These are phyloP conservation scores for Garcia nutans DNA, from an alignment of 345 rosid genomes.

Conservation along the genomic window DNA sequence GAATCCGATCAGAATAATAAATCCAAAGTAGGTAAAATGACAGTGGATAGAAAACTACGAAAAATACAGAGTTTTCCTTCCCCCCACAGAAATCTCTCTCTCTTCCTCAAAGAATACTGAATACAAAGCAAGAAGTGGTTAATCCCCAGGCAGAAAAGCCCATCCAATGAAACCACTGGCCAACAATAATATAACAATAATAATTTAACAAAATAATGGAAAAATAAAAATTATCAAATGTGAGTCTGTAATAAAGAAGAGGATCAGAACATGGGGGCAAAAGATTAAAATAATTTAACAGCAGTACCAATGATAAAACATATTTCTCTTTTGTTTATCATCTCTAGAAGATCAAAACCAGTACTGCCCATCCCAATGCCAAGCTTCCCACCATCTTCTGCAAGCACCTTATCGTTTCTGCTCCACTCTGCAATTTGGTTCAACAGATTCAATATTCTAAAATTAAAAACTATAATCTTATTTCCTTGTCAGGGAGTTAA, in stretches of 20 bases:
- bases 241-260: slow-evolving; percentile 6
- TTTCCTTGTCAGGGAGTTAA: not conserved
- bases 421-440: slow-evolving; percentile 58
- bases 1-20: not conserved
- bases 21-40: not conserved
- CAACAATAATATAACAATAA: not conserved
- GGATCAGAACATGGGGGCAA: slow-evolving; percentile 1
- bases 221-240: slow-evolving; percentile 19
- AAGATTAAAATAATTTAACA: slow-evolving; percentile 13
- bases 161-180: not conserved
- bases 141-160: not conserved
- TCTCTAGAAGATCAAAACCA: slow-evolving; percentile 46
- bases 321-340: not conserved
- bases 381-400: slow-evolving; percentile 43
- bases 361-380: slow-evolving; percentile 54
- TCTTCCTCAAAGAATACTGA: slow-evolving; percentile 18
- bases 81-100: not conserved
- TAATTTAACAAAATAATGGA: slow-evolving; percentile 22
- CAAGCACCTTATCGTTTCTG: slow-evolving; percentile 35
- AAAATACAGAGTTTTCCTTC: slow-evolving; percentile 1
- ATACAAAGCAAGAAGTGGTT: slow-evolving; percentile 5
- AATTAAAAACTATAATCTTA: too few relatives aligned
- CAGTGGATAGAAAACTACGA: not conserved
- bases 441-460: not conserved
- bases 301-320: not conserved